These are phyloP conservation scores for Gentiana straminea DNA, from an alignment of 257 asterid genomes.

Conservation along the genomic window DNA sequence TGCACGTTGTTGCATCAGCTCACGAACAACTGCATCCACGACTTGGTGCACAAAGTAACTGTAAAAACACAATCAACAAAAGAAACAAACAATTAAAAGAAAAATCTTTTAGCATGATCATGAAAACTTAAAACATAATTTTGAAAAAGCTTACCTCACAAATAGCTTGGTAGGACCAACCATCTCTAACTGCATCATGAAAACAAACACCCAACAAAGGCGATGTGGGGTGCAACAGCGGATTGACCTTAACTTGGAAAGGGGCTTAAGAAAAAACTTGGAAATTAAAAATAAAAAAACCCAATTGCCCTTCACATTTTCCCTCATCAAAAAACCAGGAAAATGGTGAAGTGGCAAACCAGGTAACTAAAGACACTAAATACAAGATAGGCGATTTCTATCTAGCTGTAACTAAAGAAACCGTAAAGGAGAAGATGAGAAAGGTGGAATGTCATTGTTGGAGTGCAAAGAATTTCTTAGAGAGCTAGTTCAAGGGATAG, in stretches of 20 bases:
- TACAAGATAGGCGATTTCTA: slow-evolving; percentile 25
- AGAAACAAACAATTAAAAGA: too few species aligned
- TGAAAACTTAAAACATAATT: too few species aligned
- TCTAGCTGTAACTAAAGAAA: slow-evolving; percentile 1
- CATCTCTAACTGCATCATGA: too few species aligned
- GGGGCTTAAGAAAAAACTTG: not conserved
- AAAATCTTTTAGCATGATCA: not conserved
- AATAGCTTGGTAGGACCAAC: slow-evolving; percentile 40
- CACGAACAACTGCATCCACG: too few species aligned
- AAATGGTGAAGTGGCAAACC: slow-evolving; percentile 35
- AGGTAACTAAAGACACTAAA: slow-evolving; percentile 15
- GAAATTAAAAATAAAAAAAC: slow-evolving; percentile 16
- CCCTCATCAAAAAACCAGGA: slow-evolving; percentile 57
- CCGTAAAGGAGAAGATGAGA: not conserved
- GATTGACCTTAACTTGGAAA: slow-evolving; percentile 2
- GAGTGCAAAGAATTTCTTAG: slow-evolving; percentile 4
- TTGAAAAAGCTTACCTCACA: slow-evolving; percentile 13
- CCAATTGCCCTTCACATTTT: slow-evolving; percentile 39
- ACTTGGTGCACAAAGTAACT: too few species aligned
- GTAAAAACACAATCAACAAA: too few species aligned
- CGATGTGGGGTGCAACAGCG: not conserved
- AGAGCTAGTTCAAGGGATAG: not conserved
- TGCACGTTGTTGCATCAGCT: too few species aligned
- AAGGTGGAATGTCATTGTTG: not conserved
- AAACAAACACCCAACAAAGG: too few species aligned